Conservation (phyloP, 2,329 filamentous ascomycete species). For the Diaporthe batatas region DNA sequence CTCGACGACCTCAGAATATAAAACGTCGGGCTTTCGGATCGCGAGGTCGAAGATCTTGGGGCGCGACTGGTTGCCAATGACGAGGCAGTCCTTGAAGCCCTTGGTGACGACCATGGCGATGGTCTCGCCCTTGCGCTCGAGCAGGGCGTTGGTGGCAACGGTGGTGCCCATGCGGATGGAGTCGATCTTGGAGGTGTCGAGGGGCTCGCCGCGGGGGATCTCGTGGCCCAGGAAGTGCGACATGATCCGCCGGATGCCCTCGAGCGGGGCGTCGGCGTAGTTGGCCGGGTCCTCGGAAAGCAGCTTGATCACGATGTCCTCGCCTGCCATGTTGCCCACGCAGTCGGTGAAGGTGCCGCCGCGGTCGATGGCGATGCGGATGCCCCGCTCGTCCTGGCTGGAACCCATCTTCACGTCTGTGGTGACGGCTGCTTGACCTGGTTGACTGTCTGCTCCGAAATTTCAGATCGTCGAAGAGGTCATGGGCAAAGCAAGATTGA, state of each 20-base stretch:
- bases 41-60: conserved; percentile 93
- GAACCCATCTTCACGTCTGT: conserved; percentile 52
- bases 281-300: conserved; percentile 91
- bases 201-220: conserved; percentile 81
- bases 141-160: conserved; percentile 90
- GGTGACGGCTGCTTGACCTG: not conserved
- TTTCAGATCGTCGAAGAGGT: not conserved
- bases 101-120: conserved; percentile 90
- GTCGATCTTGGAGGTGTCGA: conserved; percentile 87
- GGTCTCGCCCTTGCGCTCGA: conserved; percentile 90
- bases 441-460: not conserved
- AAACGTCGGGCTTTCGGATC: conserved; percentile 86
- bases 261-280: conserved; percentile 90
- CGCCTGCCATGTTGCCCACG: conserved; percentile 77
- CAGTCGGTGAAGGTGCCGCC: conserved; percentile 95
- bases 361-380: conserved; percentile 82
- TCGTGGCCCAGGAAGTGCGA: conserved; percentile 80
- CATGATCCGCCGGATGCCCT: conserved; percentile 90
- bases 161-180: conserved; percentile 97
- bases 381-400: conserved; percentile 63
- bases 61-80: conserved; percentile 90
- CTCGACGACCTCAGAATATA: conserved; percentile 90
- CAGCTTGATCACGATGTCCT: conserved; percentile 63
- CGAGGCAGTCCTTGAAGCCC: conserved; percentile 88
- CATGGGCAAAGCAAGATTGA: not conserved